Evolutionary conservation across 495 filamentous ascomycete genomes (phyloP).

Genomic region (Choiromyces venosus): DNA sequence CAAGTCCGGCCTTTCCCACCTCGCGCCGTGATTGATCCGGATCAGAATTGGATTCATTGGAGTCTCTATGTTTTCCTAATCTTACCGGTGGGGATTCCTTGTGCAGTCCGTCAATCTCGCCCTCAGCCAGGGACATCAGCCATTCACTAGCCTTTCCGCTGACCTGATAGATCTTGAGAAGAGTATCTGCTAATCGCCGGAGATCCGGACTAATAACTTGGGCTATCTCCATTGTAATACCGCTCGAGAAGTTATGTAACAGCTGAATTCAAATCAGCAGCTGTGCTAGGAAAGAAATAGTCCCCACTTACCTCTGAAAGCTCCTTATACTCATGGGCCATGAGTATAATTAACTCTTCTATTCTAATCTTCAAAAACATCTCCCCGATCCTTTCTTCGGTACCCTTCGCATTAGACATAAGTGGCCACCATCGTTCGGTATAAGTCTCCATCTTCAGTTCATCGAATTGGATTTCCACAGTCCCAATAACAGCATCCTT

Average conservation of each 20-base stretch:
- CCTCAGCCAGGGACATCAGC: slow-evolving; percentile 88
- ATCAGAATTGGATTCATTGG: slow-evolving; percentile 32
- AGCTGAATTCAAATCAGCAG: slow-evolving; percentile 44
- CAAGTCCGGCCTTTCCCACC: slow-evolving; percentile 57
- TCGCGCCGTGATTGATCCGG: slow-evolving; percentile 49
- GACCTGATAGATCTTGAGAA: slow-evolving; percentile 94
- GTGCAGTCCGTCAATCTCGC: slow-evolving; percentile 89
- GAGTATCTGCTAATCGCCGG: slow-evolving; percentile 71
- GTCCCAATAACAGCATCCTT: slow-evolving; percentile 61
- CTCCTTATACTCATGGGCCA: slow-evolving; percentile 75
- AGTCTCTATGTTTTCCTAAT: slow-evolving; percentile 26
- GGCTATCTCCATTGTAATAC: slow-evolving; percentile 78
- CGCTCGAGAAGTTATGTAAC: slow-evolving; percentile 74
- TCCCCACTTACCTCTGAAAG: slow-evolving; percentile 56
- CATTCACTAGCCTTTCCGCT: slow-evolving; percentile 83
- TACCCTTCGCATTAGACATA: slow-evolving; percentile 56
- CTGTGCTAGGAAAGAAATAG: background rate
- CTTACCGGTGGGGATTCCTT: slow-evolving; percentile 59
- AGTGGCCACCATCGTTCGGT: slow-evolving; percentile 88
- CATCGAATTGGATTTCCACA: slow-evolving; percentile 78
- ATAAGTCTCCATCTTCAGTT: slow-evolving; percentile 70
- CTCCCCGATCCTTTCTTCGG: slow-evolving; percentile 68
- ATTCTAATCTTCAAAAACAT: slow-evolving; percentile 78
- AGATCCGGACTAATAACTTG: slow-evolving; percentile 70
- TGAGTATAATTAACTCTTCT: slow-evolving; percentile 83